Evolutionary conservation across 805 yeast genomes (phyloP).

Genomic region (Kuraishia molischiana): DNA sequence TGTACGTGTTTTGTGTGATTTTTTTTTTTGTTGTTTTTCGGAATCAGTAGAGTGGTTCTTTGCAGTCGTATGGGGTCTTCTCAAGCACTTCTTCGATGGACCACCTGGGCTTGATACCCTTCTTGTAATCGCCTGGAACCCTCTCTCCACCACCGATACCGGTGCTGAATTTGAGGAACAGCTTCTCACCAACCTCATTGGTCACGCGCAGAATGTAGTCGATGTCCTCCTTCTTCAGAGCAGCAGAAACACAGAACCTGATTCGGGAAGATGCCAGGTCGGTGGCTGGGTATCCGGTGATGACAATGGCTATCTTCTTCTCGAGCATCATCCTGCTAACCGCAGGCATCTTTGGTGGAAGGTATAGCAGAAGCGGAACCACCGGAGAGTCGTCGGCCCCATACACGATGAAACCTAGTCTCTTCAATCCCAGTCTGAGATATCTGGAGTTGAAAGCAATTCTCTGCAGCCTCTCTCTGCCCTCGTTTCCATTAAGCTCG

Average conservation of each 20-base stretch:
- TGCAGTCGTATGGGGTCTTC: constrained; percentile 59
- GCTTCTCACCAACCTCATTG: constrained; percentile 68
- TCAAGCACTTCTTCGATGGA: constrained; percentile 67
- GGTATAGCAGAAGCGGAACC: constrained; percentile 75
- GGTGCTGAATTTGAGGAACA: constrained; percentile 67
- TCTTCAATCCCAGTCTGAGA: constrained; percentile 79
- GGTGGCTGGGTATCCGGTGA: constrained; percentile 97
- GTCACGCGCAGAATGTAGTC: constrained; percentile 67
- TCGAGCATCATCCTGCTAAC: constrained; percentile 74
- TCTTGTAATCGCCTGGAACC: constrained; percentile 42
- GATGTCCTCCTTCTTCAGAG: constrained; percentile 89
- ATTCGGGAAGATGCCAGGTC: constrained; percentile 85
- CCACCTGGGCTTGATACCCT: constrained; percentile 62
- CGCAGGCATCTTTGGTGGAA: constrained; percentile 93
- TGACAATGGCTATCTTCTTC: constrained; percentile 83
- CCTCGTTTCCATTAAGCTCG: constrained; percentile 84
- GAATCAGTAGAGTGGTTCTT: constrained; percentile 7
- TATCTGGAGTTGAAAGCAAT: constrained; percentile 95
- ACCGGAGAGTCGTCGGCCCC: constrained; percentile 98
- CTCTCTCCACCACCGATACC: constrained; percentile 60
- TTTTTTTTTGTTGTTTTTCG: background rate
- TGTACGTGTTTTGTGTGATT: too few species aligned
- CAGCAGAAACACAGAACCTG: constrained; percentile 85
- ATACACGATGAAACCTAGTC: constrained; percentile 86
- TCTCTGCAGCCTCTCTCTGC: constrained; percentile 80